A percentile compares a stretch with the other conserved stretches of the same genome.
These are phyloP conservation scores for Skeletonema costatum DNA, from an alignment of 108 stramenopile species.

Conservation along the genomic window DNA sequence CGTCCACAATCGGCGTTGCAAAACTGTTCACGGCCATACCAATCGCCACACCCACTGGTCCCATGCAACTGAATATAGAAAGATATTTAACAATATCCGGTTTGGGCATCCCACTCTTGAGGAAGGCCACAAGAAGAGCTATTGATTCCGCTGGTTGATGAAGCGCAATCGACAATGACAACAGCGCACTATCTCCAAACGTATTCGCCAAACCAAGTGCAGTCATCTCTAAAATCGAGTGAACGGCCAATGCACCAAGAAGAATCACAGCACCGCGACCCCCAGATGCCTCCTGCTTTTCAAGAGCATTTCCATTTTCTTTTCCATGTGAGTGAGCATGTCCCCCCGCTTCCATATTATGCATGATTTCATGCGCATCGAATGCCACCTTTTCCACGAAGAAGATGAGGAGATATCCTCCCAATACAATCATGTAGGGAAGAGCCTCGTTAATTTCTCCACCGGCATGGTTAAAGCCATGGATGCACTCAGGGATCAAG, in stretches of 20 bases:
- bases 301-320: slow-evolving; percentile 15
- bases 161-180: slow-evolving; percentile 91
- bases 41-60: slow-evolving; percentile 80
- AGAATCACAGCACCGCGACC: slow-evolving; percentile 92
- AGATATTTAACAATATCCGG: slow-evolving; percentile 78
- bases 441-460: slow-evolving; percentile 71
- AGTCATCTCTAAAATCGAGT: slow-evolving; percentile 95
- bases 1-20: slow-evolving; percentile 89
- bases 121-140: slow-evolving; percentile 95
- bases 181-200: slow-evolving; percentile 85
- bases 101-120: slow-evolving; percentile 94
- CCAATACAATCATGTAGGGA: slow-evolving; percentile 82
- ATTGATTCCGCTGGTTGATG: slow-evolving; percentile 98
- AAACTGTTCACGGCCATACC: slow-evolving; percentile 91
- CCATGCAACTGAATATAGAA: slow-evolving; percentile 88
- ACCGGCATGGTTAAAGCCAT: slow-evolving; percentile 71
- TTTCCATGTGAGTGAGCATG: slow-evolving; percentile 36
- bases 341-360: slow-evolving; percentile 73
- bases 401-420: slow-evolving; percentile 93
- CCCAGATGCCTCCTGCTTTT: slow-evolving; percentile 13
- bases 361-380: slow-evolving; percentile 88
- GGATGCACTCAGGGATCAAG: slow-evolving; percentile 93
- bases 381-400: slow-evolving; percentile 98
- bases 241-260: slow-evolving; percentile 93
- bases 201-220: slow-evolving; percentile 89